Percentiles rank a stretch among this genome's conserved stretches.
phyloP scores from a whole-genome alignment of 1,139 yeast genomes.

The Yamadazyma blattariae region DNA sequence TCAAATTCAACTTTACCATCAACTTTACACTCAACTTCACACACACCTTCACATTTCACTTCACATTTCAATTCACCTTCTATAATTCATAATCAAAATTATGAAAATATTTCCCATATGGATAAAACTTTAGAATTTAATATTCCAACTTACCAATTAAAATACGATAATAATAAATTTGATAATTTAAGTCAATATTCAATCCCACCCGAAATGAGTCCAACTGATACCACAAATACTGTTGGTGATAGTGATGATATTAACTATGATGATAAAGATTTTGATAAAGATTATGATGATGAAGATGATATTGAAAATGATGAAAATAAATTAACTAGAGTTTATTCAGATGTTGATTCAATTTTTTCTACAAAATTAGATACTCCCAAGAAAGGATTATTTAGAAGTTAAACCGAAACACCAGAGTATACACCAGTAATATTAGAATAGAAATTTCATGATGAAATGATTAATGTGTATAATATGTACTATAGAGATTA shows the following conservation, averaged over 20 bases:
- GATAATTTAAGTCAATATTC: constrained; percentile 2
- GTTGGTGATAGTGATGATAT: no score
- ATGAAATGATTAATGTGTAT: constrained; percentile 4
- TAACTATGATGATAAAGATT: no score
- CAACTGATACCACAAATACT: no score
- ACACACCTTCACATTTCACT: no score
- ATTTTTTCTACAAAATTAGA: constrained; percentile 14
- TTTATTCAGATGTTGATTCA: constrained; percentile 17
- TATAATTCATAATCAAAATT: background rate
- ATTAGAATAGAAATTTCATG: no score
- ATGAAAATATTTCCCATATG: no score
- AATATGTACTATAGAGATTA: constrained; percentile 8
- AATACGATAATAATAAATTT: constrained; percentile 1
- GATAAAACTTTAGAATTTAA: background rate
- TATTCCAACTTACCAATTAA: constrained; percentile 7
- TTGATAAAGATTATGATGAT: constrained; percentile 4
- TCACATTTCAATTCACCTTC: background rate
- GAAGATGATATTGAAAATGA: constrained; percentile 10
- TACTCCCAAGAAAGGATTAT: constrained; percentile 1
- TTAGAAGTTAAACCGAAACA: background rate
- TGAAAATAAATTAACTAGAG: constrained; percentile 13
- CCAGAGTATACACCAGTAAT: no score
- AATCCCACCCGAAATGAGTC: constrained; percentile 2
- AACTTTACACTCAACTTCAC: no score
- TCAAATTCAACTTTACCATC: no score